A percentile compares a stretch with the other conserved stretches of the same genome.
Conservation (phyloP, 805 yeast genomes). For the Ogataea trehaloabstinens region DNA sequence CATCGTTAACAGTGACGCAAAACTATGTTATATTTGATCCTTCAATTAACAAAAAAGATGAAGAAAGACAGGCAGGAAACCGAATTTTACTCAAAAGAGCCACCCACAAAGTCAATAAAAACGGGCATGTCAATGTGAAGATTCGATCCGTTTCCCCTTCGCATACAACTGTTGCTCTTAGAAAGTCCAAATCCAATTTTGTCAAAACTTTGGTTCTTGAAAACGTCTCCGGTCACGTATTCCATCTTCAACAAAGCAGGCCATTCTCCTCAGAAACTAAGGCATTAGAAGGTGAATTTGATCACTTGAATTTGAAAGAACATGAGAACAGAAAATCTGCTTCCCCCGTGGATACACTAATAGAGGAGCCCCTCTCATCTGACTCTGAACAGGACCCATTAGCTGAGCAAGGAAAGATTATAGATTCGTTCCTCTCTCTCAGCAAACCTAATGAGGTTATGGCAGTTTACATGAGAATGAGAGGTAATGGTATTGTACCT, state of each 20-base stretch:
- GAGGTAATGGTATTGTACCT: slow-evolving; percentile 42
- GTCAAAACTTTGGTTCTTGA: slow-evolving; percentile 27
- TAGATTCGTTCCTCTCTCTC: slow-evolving; percentile 21
- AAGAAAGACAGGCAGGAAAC: slow-evolving; percentile 13
- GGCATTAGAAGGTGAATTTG: neutral
- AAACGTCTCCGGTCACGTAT: slow-evolving; percentile 6
- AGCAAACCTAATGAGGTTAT: slow-evolving; percentile 34
- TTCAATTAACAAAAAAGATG: slow-evolving; percentile 15
- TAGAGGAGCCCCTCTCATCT: slow-evolving; percentile 2
- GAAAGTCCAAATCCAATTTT: slow-evolving; percentile 29
- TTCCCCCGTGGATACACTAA: slow-evolving; percentile 6
- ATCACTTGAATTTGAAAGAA: neutral
- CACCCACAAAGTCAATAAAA: slow-evolving; percentile 25
- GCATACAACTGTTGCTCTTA: slow-evolving; percentile 23
- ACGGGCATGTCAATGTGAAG: slow-evolving; percentile 30
- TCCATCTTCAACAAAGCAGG: slow-evolving; percentile 6
- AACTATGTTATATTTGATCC: slow-evolving; percentile 31
- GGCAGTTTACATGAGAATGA: slow-evolving; percentile 31
- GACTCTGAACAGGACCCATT: slow-evolving; percentile 7
- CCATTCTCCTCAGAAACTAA: slow-evolving; percentile 6
- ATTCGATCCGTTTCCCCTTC: slow-evolving; percentile 20
- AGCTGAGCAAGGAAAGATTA: slow-evolving; percentile 18
- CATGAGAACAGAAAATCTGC: neutral
- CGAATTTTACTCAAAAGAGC: slow-evolving; percentile 26
- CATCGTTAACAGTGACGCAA: slow-evolving; percentile 27